These are phyloP conservation scores for Globisporangium megalacanthum DNA, from an alignment of 352 stramenopile genomes.

Conservation along the genomic window DNA sequence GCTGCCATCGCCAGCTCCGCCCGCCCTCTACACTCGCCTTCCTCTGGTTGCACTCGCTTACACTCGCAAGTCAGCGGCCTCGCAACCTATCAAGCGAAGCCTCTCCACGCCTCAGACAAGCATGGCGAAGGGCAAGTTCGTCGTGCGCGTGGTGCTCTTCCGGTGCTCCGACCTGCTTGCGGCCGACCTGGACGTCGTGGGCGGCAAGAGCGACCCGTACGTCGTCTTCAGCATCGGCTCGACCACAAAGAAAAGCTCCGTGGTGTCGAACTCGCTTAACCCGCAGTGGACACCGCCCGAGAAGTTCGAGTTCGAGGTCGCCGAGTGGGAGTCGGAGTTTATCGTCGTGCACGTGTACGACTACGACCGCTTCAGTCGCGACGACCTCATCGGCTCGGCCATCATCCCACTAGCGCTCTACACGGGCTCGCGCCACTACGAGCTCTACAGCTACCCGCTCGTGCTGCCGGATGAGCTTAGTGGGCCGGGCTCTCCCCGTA, in stretches of 20 bases:
- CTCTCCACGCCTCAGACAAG: background rate
- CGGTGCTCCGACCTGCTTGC: slow-evolving; percentile 55
- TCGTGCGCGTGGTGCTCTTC: slow-evolving; percentile 54
- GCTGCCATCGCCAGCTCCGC: background rate
- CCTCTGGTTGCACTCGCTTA: too few relatives aligned
- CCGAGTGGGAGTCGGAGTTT: slow-evolving; percentile 58
- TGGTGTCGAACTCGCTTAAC: slow-evolving; percentile 58
- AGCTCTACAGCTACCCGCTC: slow-evolving; percentile 68
- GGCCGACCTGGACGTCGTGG: slow-evolving; percentile 37
- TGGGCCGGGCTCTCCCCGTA: slow-evolving; percentile 33
- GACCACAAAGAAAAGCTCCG: slow-evolving; percentile 54
- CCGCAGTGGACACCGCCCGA: slow-evolving; percentile 64
- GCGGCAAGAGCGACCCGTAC: slow-evolving; percentile 74
- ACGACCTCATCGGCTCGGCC: slow-evolving; percentile 70
- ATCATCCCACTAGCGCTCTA: slow-evolving; percentile 61
- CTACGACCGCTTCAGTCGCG: slow-evolving; percentile 57
- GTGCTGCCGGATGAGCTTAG: slow-evolving; percentile 55
- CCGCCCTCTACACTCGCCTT: background rate
- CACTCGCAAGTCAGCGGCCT: too few relatives aligned
- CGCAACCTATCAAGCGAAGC: background rate
- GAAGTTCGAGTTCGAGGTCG: slow-evolving; percentile 67
- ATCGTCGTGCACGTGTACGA: slow-evolving; percentile 66
- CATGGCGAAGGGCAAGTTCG: slow-evolving; percentile 27
- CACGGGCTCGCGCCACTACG: slow-evolving; percentile 43
- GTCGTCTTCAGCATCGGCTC: slow-evolving; percentile 55